A percentile compares a stretch with the other conserved stretches of the same genome.
Conservation (phyloP, 352 stramenopile species). For the Phytophthora crassamura region DNA sequence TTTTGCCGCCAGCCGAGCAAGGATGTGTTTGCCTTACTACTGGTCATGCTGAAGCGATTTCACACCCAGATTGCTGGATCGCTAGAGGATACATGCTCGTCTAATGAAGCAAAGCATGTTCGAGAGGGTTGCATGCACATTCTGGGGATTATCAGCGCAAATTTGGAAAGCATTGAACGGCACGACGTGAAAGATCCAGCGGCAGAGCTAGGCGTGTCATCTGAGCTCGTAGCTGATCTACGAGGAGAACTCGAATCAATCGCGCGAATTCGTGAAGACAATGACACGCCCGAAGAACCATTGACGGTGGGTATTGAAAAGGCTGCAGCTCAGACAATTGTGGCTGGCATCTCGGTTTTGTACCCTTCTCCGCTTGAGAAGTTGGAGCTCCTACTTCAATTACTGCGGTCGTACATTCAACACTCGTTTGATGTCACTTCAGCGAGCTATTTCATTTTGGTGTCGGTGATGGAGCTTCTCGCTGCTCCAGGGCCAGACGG, state of each 20-base stretch:
- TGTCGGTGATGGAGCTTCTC: constrained; percentile 61
- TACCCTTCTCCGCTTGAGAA: constrained; percentile 74
- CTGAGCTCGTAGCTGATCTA: constrained; percentile 42
- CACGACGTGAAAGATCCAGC: constrained; percentile 56
- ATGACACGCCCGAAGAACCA: background rate
- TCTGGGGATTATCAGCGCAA: constrained; percentile 67
- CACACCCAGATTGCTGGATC: constrained; percentile 10
- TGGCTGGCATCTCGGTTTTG: constrained; percentile 65
- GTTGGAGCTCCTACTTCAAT: constrained; percentile 64
- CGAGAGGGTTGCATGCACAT: constrained; percentile 44
- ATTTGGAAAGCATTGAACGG: constrained; percentile 66
- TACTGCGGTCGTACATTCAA: constrained; percentile 57
- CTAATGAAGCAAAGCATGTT: constrained; percentile 1
- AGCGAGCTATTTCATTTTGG: constrained; percentile 62
- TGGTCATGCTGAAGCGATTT: constrained; percentile 59
- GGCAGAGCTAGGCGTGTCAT: constrained; percentile 47
- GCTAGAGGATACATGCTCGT: background rate
- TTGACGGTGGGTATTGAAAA: constrained; percentile 44
- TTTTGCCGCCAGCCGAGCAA: constrained; percentile 76
- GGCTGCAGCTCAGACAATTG: constrained; percentile 69
- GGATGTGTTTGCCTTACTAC: constrained; percentile 55
- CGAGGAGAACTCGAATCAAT: constrained; percentile 60
- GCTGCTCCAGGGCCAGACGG: constrained; percentile 63
- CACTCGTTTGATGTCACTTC: constrained; percentile 38
- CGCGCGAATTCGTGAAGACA: constrained; percentile 39